Conservation (phyloP, 441 rosid genomes). For the Flueggea neowawraea region DNA sequence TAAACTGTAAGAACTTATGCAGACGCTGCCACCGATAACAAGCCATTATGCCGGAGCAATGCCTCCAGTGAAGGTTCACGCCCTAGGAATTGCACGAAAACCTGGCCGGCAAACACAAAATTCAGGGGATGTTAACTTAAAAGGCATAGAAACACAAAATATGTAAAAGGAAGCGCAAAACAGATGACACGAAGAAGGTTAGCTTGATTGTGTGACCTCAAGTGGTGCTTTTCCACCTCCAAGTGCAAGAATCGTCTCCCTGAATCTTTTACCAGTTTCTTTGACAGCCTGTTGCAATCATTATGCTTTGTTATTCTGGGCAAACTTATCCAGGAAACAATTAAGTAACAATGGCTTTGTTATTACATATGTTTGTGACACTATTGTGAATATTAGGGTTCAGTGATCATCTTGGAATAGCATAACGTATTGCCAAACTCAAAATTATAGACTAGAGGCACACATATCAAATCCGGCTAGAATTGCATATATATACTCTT, state of each 20-base stretch:
- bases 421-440: no score
- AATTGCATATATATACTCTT: no score
- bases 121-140: constrained; percentile 10
- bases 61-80: constrained; percentile 97
- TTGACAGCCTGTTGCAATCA: constrained; percentile 63
- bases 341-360: no score
- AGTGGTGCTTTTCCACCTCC: constrained; percentile 96
- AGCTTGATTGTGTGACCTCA: constrained; percentile 38
- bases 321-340: not conserved
- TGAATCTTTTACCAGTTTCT: constrained; percentile 75
- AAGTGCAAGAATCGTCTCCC: constrained; percentile 86
- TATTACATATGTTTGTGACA: no score
- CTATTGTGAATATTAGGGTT: no score
- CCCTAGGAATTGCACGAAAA: constrained; percentile 87
- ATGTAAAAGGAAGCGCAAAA: not conserved
- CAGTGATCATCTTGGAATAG: no score
- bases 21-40: constrained; percentile 45
- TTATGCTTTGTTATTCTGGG: not conserved
- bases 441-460: no score
- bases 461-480: no score
- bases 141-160: not conserved
- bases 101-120: constrained; percentile 33
- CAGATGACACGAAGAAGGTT: not conserved
- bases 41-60: constrained; percentile 87
- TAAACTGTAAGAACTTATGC: constrained; percentile 4